Evolutionary conservation across 768 basidiomycete species (phyloP), one percentile per base, ranked within the genome.

Genomic region (Lentinula guzmanii): DNA sequence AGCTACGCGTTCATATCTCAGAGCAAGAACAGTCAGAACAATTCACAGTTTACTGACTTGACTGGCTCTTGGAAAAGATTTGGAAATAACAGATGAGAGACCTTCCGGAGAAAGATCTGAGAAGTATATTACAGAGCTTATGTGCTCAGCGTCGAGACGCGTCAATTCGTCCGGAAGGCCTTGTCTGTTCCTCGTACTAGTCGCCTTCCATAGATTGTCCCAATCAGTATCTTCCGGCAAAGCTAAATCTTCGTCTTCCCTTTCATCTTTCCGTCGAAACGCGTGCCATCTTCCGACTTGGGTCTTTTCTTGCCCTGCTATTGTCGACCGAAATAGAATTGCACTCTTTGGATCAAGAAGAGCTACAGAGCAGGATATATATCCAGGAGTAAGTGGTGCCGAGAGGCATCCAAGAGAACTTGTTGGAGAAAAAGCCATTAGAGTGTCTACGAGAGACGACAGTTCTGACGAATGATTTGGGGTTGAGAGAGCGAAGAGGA

Each of bases 211-310:
- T 2, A 85, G 68, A 52, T 75, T 74, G 6, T 80, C 77, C 86
- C 87, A 88, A 57, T 80, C 71, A 39, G 80, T 52, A 1, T 16
- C 55, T 57, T 63, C 58, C 21, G 55, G 55, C 16, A 55, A 24
- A 7, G 16, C 28, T 48, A 31, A 48, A 13, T 63, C 65, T 21
- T 31, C 55, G 10, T 28, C 24, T 28, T 58, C 18, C 2, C 33
- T 50, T 9, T 71, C 66, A 39, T 70, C 65, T 65, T 74, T 75
- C 65, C 79, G 75, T 62, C 81, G 71, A 64, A 82, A 81, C 16
- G 86, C 79, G 68, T 89, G 86, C 87, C 86, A 86, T 51, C 89
- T 77, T 33, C 90, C 90, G 11, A 91, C 89, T 66, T 88, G 86
- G 2, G 80, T 70, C 15, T 81, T 74, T n/a, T 74, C 70, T 52